phyloP scores from a whole-genome alignment of 768 basidiomycete genomes.

The Gymnopilus dilepis region DNA sequence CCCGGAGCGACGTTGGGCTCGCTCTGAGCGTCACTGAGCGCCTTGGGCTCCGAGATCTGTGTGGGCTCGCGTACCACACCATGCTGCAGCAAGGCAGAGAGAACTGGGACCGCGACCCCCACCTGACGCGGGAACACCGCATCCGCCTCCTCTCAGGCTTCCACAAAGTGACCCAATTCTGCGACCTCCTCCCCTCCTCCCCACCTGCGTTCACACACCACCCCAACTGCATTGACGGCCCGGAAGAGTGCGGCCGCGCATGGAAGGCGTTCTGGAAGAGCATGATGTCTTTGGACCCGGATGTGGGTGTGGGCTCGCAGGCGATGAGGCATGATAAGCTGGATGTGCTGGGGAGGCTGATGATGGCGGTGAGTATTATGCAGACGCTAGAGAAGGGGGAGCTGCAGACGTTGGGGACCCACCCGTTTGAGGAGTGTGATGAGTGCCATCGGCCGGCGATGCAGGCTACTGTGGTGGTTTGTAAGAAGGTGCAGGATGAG shows the following conservation, averaged over 20 bases:
- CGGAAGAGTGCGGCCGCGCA: slow-evolving; percentile 46
- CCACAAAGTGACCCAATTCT: slow-evolving; percentile 50
- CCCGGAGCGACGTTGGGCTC: slow-evolving; percentile 46
- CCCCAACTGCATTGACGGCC: slow-evolving; percentile 43
- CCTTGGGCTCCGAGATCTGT: slow-evolving; percentile 48
- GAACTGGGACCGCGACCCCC: slow-evolving; percentile 51
- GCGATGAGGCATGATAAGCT: slow-evolving; percentile 12
- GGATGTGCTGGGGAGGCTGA: slow-evolving; percentile 50
- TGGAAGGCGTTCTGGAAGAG: slow-evolving; percentile 53
- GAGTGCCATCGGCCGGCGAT: slow-evolving; percentile 9
- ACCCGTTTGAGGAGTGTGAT: neutral
- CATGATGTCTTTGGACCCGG: slow-evolving; percentile 20
- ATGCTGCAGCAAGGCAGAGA: slow-evolving; percentile 57
- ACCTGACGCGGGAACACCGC: slow-evolving; percentile 52
- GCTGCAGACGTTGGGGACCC: neutral
- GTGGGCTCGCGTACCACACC: slow-evolving; percentile 55
- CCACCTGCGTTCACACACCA: slow-evolving; percentile 50
- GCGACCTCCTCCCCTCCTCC: slow-evolving; percentile 46
- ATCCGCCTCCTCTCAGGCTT: slow-evolving; percentile 58
- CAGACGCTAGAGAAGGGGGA: slow-evolving; percentile 47
- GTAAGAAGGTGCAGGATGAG: slow-evolving; percentile 9
- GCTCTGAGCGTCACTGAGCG: slow-evolving; percentile 53
- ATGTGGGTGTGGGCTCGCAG: neutral
- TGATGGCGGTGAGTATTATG: slow-evolving; percentile 52
- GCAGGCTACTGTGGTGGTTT: slow-evolving; percentile 11